Evolutionary conservation across 768 basidiomycete genomes (phyloP).

Genomic region (Filobasidium wieringae): DNA sequence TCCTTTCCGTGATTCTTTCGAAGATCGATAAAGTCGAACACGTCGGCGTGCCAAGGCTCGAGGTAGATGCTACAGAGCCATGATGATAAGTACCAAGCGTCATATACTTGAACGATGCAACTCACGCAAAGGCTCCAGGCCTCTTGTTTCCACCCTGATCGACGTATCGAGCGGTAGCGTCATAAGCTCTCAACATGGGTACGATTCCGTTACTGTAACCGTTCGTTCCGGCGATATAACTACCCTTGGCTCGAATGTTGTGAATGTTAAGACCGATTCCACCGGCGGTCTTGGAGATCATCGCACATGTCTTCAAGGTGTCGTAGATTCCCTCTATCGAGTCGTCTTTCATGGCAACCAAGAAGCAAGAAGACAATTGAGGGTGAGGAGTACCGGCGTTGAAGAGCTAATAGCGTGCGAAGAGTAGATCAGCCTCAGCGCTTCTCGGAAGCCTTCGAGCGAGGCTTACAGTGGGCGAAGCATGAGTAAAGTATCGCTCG

Average conservation of each 20-base stretch:
- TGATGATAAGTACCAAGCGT: neutral
- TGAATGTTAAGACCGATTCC: slow-evolving; percentile 95
- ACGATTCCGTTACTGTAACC: slow-evolving; percentile 98
- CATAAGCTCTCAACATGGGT: slow-evolving; percentile 95
- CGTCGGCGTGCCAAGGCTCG: slow-evolving; percentile 96
- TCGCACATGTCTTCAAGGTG: slow-evolving; percentile 91
- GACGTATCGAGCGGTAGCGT: slow-evolving; percentile 95
- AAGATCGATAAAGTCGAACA: slow-evolving; percentile 94
- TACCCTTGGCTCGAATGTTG: slow-evolving; percentile 81
- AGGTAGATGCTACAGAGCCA: slow-evolving; percentile 54
- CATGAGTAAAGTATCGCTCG: slow-evolving; percentile 95
- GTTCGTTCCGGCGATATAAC: slow-evolving; percentile 98
- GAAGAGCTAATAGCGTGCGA: slow-evolving; percentile 49
- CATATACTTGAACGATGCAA: neutral
- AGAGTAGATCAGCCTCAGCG: neutral
- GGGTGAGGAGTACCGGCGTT: slow-evolving; percentile 92
- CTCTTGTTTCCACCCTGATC: slow-evolving; percentile 99
- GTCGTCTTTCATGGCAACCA: slow-evolving; percentile 96
- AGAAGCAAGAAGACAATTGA: slow-evolving; percentile 92
- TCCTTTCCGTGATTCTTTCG: slow-evolving; percentile 99
- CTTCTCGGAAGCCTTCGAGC: neutral
- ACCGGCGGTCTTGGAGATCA: slow-evolving; percentile 99
- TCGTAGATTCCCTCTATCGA: slow-evolving; percentile 99
- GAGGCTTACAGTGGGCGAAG: slow-evolving; percentile 57
- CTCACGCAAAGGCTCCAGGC: slow-evolving; percentile 83